These are phyloP conservation scores for Extremus antarcticus DNA, from an alignment of 495 filamentous ascomycete genomes.

Conservation along the genomic window DNA sequence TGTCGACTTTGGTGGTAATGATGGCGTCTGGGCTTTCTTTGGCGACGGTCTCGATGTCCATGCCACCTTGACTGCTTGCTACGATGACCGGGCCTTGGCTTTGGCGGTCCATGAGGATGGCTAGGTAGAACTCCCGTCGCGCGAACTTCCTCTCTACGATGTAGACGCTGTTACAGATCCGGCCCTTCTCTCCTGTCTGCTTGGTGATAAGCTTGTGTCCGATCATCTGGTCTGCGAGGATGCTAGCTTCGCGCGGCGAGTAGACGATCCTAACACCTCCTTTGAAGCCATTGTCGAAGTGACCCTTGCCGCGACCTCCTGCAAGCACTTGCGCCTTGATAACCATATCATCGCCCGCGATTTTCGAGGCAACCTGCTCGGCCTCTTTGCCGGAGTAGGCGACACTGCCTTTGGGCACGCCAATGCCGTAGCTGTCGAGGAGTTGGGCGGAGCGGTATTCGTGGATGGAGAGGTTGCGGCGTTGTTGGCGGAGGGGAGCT, in stretches of 20 bases:
- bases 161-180: constrained; percentile 90
- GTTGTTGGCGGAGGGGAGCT: constrained; percentile 53
- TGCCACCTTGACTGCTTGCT: constrained; percentile 92
- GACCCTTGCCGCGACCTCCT: constrained; percentile 92
- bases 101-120: constrained; percentile 90
- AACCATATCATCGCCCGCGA: constrained; percentile 91
- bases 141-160: constrained; percentile 99
- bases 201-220: constrained; percentile 99
- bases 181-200: constrained; percentile 86
- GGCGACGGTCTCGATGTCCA: constrained; percentile 97
- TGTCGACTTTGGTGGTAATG: constrained; percentile 82
- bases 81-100: constrained; percentile 91
- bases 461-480: constrained; percentile 85
- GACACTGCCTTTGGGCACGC: constrained; percentile 77
- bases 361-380: constrained; percentile 77
- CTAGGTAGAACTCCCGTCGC: constrained; percentile 96
- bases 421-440: constrained; percentile 78
- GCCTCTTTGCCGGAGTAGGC: constrained; percentile 77
- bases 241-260: constrained; percentile 83
- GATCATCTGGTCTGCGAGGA: constrained; percentile 99
- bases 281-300: constrained; percentile 96
- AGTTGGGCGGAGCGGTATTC: constrained; percentile 92
- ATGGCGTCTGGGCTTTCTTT: constrained; percentile 96
- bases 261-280: constrained; percentile 97
- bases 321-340: constrained; percentile 99